A percentile compares a stretch with the other conserved stretches of the same genome.
phyloP scores from a whole-genome alignment of 129 eudicot species.

The Flaveria brownii region DNA sequence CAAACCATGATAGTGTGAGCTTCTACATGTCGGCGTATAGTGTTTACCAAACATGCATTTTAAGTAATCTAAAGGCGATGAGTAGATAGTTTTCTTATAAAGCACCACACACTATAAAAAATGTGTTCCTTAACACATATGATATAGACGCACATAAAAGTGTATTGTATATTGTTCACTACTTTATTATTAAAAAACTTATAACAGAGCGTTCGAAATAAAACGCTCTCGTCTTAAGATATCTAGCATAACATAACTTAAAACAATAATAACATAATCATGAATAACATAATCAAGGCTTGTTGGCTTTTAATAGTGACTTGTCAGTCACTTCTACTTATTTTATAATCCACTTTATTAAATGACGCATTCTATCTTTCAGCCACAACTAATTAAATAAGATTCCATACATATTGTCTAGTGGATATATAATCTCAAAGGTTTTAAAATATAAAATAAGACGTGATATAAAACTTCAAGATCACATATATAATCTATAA shows the following conservation, averaged over 20 bases:
- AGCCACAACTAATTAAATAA: too few species aligned
- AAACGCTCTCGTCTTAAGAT: background rate
- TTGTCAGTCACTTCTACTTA: background rate
- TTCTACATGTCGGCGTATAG: too few species aligned
- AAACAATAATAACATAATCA: background rate
- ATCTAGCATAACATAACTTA: too few species aligned
- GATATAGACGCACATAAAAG: too few species aligned
- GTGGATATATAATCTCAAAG: background rate
- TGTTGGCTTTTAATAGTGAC: background rate
- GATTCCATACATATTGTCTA: too few species aligned
- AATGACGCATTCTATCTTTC: too few species aligned
- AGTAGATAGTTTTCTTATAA: background rate
- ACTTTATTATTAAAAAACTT: background rate
- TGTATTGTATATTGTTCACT: too few species aligned
- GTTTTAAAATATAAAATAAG: background rate
- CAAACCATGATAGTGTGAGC: background rate
- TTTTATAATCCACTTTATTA: background rate
- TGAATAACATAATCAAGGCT: background rate
- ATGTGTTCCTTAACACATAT: too few species aligned
- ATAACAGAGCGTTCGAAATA: background rate
- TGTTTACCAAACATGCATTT: too few species aligned
- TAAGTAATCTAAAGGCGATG: too few species aligned
- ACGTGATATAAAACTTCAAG: background rate
- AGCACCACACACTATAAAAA: too few species aligned
- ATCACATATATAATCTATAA: background rate